Conservation (phyloP, 176 grass and related monocot species). For the Oryza nivara region DNA sequence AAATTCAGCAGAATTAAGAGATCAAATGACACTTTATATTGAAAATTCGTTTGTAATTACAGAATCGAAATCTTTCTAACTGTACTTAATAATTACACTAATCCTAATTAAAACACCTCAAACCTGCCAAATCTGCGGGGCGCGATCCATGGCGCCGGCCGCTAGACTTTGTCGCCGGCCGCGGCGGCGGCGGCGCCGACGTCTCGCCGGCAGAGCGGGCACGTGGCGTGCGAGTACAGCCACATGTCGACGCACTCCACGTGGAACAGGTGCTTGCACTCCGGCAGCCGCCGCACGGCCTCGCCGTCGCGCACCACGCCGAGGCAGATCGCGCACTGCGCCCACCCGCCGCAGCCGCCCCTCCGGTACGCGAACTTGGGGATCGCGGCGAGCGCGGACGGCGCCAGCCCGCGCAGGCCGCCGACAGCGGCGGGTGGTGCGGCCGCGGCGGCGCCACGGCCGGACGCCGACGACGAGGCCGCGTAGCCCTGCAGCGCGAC, state of each 20-base stretch:
- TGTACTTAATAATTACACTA: neutral
- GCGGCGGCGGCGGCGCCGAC: neutral
- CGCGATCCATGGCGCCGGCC: neutral
- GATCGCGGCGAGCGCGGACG: conserved; percentile 46
- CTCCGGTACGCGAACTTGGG: conserved; percentile 45
- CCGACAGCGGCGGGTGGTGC: no score
- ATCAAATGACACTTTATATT: neutral
- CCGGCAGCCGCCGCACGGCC: conserved; percentile 51
- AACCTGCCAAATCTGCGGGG: neutral
- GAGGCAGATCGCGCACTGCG: conserved; percentile 62
- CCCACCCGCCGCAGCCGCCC: conserved; percentile 24
- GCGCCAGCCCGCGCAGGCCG: conserved; percentile 22
- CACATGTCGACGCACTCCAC: conserved; percentile 67
- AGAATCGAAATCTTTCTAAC: neutral
- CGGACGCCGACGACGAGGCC: neutral
- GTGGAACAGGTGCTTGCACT: conserved; percentile 62
- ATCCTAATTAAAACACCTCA: neutral
- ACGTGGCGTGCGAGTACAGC: conserved; percentile 56
- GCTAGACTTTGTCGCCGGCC: neutral
- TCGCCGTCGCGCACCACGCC: conserved; percentile 42
- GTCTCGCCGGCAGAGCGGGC: conserved; percentile 61
- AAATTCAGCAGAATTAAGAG: neutral
- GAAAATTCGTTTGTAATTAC: neutral
- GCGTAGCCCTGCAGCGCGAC: conserved; percentile 17
- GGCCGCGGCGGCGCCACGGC: neutral